Conservation (phyloP, 169 alveolate species). For the Babesia microti region DNA sequence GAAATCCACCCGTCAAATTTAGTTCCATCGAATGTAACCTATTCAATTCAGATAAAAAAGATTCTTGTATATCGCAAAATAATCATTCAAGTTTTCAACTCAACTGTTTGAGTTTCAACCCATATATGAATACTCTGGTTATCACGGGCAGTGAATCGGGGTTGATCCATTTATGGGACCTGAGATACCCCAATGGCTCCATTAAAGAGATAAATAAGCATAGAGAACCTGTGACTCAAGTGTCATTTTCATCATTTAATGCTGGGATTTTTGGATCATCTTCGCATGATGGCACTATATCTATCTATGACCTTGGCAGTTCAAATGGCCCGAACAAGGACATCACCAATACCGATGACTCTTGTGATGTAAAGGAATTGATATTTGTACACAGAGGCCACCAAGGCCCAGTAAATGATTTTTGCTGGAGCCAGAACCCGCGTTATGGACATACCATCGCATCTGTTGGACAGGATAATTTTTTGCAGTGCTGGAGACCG, state of each 20-base stretch:
- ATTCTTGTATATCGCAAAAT: slow-evolving; percentile 17
- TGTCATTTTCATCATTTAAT: slow-evolving; percentile 45
- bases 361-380: slow-evolving; percentile 39
- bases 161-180: slow-evolving; percentile 47
- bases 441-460: slow-evolving; percentile 40
- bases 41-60: slow-evolving; percentile 13
- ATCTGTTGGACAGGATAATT: slow-evolving; percentile 30
- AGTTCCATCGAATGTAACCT: slow-evolving; percentile 7
- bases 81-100: slow-evolving; percentile 17
- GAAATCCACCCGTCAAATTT: slow-evolving; percentile 1
- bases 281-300: slow-evolving; percentile 52
- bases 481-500: slow-evolving; percentile 38
- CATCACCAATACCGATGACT: slow-evolving; percentile 15
- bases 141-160: slow-evolving; percentile 49
- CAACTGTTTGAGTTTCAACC: slow-evolving; percentile 45
- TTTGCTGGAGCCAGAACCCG: slow-evolving; percentile 43
- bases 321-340: slow-evolving; percentile 14
- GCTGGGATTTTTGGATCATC: slow-evolving; percentile 60
- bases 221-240: slow-evolving; percentile 48
- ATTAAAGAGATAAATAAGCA: slow-evolving; percentile 42
- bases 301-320: slow-evolving; percentile 52
- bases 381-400: slow-evolving; percentile 58
- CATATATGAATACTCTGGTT: slow-evolving; percentile 30
- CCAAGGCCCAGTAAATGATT: slow-evolving; percentile 49
- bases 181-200: slow-evolving; percentile 30